Evolutionary conservation across 371 early-diverging fungal species (phyloP).

Genomic region (Circinella umbellata): DNA sequence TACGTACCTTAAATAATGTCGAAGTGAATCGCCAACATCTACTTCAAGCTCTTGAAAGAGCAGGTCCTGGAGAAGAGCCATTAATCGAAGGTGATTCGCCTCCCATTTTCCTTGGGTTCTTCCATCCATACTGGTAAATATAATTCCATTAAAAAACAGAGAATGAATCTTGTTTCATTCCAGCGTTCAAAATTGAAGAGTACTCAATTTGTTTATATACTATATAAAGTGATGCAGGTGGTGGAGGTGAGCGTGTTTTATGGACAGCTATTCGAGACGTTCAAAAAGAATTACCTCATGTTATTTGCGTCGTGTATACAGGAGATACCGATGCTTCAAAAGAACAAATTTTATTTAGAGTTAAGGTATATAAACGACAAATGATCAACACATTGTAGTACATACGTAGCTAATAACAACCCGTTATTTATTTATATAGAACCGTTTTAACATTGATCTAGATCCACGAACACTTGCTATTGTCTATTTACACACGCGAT

Average conservation of each 20-base stretch:
- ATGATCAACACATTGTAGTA: too few relatives aligned
- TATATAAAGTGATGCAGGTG: constrained; percentile 80
- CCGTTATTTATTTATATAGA: constrained; percentile 32
- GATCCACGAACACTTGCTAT: constrained; percentile 62
- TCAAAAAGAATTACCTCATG: constrained; percentile 65
- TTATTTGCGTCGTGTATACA: constrained; percentile 80
- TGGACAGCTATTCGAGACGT: constrained; percentile 88
- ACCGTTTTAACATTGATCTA: constrained; percentile 76
- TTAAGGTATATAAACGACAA: constrained; percentile 49
- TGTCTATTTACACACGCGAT: constrained; percentile 64
- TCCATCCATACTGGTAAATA: constrained; percentile 85
- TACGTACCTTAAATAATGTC: constrained; percentile 21
- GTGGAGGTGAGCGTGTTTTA: constrained; percentile 96
- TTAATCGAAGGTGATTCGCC: constrained; percentile 16
- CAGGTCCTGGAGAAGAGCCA: constrained; percentile 5
- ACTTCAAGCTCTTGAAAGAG: constrained; percentile 28
- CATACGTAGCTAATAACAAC: too few relatives aligned
- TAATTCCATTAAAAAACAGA: too few relatives aligned
- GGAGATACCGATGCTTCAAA: constrained; percentile 64
- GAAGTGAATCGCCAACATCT: constrained; percentile 28
- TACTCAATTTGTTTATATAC: background rate
- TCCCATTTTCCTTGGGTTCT: constrained; percentile 70
- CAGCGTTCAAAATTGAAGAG: too few relatives aligned
- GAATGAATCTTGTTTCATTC: too few relatives aligned
- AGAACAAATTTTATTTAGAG: constrained; percentile 62